Evolutionary conservation across 2,329 filamentous ascomycete genomes (phyloP).

Genomic region (Pseudomassariella vexata): DNA sequence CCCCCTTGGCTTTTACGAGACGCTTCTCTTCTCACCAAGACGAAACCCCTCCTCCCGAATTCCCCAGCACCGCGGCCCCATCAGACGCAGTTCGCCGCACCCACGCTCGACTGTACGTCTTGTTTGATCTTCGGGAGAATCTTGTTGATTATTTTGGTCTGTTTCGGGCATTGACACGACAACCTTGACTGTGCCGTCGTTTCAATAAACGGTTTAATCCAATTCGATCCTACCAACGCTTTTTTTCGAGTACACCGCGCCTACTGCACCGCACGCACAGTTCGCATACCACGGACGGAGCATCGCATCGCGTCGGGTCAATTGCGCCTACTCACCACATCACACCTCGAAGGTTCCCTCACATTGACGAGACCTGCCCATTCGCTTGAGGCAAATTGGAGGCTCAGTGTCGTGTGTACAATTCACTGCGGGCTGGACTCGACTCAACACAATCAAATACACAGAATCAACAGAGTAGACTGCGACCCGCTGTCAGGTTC

Average conservation of each 20-base stretch:
- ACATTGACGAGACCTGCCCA: slow-evolving; percentile 25
- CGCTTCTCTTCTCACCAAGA: slow-evolving; percentile 8
- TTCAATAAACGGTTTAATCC: slow-evolving; percentile 37
- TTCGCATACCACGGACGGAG: slow-evolving; percentile 15
- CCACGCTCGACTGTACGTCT: slow-evolving; percentile 18
- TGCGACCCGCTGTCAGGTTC: too few species aligned
- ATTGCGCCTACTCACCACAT: slow-evolving; percentile 22
- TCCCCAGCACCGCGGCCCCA: slow-evolving; percentile 10
- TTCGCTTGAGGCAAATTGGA: slow-evolving; percentile 43
- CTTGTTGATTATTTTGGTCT: slow-evolving; percentile 21
- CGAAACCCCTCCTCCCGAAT: slow-evolving; percentile 2
- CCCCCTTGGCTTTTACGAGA: slow-evolving; percentile 9
- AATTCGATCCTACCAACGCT: slow-evolving; percentile 18
- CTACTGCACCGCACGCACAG: slow-evolving; percentile 13
- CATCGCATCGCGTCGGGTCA: slow-evolving; percentile 16
- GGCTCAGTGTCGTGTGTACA: slow-evolving; percentile 19
- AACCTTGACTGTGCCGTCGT: slow-evolving; percentile 24
- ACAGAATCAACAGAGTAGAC: too few species aligned
- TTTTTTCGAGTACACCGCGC: slow-evolving; percentile 19
- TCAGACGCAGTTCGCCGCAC: slow-evolving; percentile 28
- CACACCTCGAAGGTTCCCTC: slow-evolving; percentile 35
- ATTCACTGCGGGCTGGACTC: slow-evolving; percentile 40
- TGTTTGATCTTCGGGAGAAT: slow-evolving; percentile 23
- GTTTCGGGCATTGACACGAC: slow-evolving; percentile 23
- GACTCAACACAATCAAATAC: slow-evolving; percentile 15